These are phyloP conservation scores for Dothidotthia symphoricarpi DNA, from an alignment of 2,329 filamentous ascomycete species.

Conservation along the genomic window DNA sequence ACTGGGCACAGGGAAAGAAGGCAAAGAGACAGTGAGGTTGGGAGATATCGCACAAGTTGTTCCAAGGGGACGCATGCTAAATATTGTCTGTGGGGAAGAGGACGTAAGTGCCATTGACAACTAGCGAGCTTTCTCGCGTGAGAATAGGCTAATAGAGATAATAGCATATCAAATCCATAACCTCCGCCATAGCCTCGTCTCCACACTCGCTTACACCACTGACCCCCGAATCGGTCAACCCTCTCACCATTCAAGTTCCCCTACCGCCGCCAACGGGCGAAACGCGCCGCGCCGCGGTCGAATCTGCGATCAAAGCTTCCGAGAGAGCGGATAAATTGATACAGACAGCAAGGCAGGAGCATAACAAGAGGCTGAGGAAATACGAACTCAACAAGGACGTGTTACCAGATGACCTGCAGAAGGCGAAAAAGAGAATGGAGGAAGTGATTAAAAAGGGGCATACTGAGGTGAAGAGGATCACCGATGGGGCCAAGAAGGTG, in stretches of 20 bases:
- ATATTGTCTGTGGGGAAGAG: constrained; percentile 64
- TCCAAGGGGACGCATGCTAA: constrained; percentile 61
- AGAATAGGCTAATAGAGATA: no score
- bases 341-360: constrained; percentile 46
- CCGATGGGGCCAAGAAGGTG: constrained; percentile 50
- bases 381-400: constrained; percentile 45
- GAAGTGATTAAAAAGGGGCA: constrained; percentile 51
- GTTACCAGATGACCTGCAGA: constrained; percentile 51
- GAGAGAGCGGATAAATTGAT: constrained; percentile 45
- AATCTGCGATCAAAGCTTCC: constrained; percentile 43
- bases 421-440: constrained; percentile 51
- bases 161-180: constrained; percentile 56
- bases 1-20: constrained; percentile 47
- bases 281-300: constrained; percentile 45
- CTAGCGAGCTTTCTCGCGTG: neutral
- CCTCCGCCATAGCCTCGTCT: constrained; percentile 53
- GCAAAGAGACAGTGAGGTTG: constrained; percentile 54
- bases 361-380: constrained; percentile 51
- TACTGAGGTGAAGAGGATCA: constrained; percentile 50
- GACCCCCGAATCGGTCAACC: constrained; percentile 49
- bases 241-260: constrained; percentile 54
- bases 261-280: constrained; percentile 60
- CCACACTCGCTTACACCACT: constrained; percentile 53
- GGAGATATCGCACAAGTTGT: constrained; percentile 66
- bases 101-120: constrained; percentile 49